These are phyloP conservation scores for Talaromyces rugulosus DNA, from an alignment of 2,329 filamentous ascomycete species.

Conservation along the genomic window DNA sequence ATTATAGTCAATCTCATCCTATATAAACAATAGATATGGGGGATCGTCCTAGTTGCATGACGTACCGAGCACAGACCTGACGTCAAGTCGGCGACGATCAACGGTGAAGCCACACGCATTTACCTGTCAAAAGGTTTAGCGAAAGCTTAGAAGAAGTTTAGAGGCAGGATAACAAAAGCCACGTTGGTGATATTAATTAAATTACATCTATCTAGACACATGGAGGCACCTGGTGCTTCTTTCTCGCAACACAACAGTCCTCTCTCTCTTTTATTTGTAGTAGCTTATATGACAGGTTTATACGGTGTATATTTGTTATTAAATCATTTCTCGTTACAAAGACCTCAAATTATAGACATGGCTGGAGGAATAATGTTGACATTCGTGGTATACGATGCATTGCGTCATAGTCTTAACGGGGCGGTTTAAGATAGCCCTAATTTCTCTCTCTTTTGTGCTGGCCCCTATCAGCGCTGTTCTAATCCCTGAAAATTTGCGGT, in stretches of 20 bases:
- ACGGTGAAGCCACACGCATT: constrained; percentile 1
- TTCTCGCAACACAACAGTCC: too few relatives aligned
- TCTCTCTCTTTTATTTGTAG: too few relatives aligned
- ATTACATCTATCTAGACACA: too few relatives aligned
- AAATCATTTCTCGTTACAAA: too few relatives aligned
- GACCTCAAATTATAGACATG: too few relatives aligned
- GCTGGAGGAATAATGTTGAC: too few relatives aligned
- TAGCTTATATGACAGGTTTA: too few relatives aligned
- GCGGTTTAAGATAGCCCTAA: background rate
- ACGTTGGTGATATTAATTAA: too few relatives aligned
- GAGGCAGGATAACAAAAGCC: background rate
- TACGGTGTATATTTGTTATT: too few relatives aligned
- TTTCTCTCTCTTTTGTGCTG: background rate
- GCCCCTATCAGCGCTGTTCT: too few relatives aligned
- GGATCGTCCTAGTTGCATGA: background rate
- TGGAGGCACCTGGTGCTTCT: too few relatives aligned
- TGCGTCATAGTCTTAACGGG: background rate
- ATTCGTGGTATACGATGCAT: background rate
- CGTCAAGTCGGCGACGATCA: constrained; percentile 10
- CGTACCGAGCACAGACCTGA: constrained; percentile 10
- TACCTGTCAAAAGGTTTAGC: background rate
- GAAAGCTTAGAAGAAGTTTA: background rate
- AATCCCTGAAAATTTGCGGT: background rate
- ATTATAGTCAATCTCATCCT: background rate
- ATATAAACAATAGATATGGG: background rate